phyloP scores from a whole-genome alignment of 2,329 filamentous ascomycete genomes.

The Colletotrichum aenigma region DNA sequence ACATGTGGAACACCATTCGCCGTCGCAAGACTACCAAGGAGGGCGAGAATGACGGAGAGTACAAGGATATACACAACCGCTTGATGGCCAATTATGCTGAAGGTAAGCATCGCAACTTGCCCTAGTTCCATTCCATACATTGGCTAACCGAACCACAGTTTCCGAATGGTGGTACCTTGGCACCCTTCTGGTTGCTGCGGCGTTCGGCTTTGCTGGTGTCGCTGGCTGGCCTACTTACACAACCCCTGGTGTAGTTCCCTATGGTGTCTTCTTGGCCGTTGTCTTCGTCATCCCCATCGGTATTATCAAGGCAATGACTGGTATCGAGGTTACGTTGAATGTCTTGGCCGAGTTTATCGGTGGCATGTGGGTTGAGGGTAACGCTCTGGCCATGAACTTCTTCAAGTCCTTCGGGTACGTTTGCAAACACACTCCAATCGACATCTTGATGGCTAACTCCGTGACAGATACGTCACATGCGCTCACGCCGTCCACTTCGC shows the following conservation, averaged over 20 bases:
- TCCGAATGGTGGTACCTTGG: slow-evolving; percentile 49
- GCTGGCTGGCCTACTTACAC: slow-evolving; percentile 46
- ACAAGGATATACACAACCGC: slow-evolving; percentile 35
- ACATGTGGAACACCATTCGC: slow-evolving; percentile 26
- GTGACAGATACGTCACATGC: slow-evolving; percentile 44
- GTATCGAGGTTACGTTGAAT: slow-evolving; percentile 44
- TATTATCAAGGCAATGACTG: slow-evolving; percentile 48
- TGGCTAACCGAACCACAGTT: slow-evolving; percentile 21
- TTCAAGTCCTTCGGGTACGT: slow-evolving; percentile 41
- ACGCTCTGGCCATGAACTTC: slow-evolving; percentile 50
- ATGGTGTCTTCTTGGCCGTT: slow-evolving; percentile 43
- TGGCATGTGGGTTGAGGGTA: slow-evolving; percentile 45
- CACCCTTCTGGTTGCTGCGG: slow-evolving; percentile 35
- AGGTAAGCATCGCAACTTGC: neutral
- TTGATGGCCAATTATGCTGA: slow-evolving; percentile 35
- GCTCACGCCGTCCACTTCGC: slow-evolving; percentile 57
- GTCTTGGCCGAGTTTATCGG: slow-evolving; percentile 53
- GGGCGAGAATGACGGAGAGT: slow-evolving; percentile 39
- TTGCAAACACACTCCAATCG: neutral
- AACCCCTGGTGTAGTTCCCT: slow-evolving; percentile 42
- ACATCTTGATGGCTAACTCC: neutral
- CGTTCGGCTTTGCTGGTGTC: slow-evolving; percentile 39
- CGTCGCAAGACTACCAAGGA: slow-evolving; percentile 31
- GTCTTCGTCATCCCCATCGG: slow-evolving; percentile 50
- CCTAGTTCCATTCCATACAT: too few relatives aligned